Conservation (phyloP, 768 basidiomycete genomes). For the Scleroderma bovista region DNA sequence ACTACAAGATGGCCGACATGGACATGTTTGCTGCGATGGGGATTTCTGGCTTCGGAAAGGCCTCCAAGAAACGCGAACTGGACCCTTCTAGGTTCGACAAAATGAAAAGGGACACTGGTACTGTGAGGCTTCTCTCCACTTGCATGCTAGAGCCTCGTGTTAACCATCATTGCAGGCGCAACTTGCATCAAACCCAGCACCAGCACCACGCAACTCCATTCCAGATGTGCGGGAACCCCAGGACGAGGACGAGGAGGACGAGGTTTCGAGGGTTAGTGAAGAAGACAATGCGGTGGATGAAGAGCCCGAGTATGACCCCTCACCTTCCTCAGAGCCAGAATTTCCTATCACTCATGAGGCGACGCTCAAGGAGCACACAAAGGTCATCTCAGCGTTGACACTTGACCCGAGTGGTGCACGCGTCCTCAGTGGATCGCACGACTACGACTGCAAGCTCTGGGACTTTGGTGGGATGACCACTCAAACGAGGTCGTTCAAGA, state of each 20-base stretch:
- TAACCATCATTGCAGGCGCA: conserved; percentile 13
- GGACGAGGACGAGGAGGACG: conserved; percentile 22
- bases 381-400: conserved; percentile 89
- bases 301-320: conserved; percentile 55
- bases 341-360: conserved; percentile 93
- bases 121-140: conserved; percentile 15
- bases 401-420: conserved; percentile 94
- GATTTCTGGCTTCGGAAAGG: conserved; percentile 78
- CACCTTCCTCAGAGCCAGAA: conserved; percentile 38
- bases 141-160: conserved; percentile 15
- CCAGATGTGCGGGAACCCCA: conserved; percentile 7
- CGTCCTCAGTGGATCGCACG: conserved; percentile 86
- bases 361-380: conserved; percentile 88
- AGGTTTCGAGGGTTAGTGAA: conserved; percentile 1
- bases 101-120: conserved; percentile 43
- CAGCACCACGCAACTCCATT: conserved; percentile 11
- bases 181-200: conserved; percentile 7
- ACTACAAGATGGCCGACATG: conserved; percentile 45
- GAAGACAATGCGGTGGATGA: conserved; percentile 19
- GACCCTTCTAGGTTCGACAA: conserved; percentile 79
- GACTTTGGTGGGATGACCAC: conserved; percentile 98
- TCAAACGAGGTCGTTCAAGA: conserved; percentile 89
- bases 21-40: conserved; percentile 82
- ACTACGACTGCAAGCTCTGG: conserved; percentile 98
- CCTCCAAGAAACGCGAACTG: conserved; percentile 56